Base-by-base conservation (phyloP, 345 rosid species). In the Nephelium lappaceum region DNA sequence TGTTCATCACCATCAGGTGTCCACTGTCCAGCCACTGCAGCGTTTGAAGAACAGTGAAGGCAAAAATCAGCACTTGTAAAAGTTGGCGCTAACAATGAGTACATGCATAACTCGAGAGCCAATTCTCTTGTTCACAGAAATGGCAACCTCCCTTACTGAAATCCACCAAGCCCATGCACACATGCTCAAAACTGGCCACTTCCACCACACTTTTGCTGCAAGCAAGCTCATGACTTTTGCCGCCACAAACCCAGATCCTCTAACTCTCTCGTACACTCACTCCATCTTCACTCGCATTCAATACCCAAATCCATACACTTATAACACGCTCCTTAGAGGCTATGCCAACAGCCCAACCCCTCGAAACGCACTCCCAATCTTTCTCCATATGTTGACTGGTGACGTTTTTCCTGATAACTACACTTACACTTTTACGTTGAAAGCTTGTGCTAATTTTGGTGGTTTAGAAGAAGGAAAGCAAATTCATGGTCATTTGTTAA, bases 81-180 rank as follows among this genome's bases (percentile, higher is more conserved):
- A 36, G 3, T 31, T 8, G 66, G 11, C 55, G 51, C 19, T 5
- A 73, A 72, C 72, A 38, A 87, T 85, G 86, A 82, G 72, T 79
- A 71, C 64, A 62, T 43, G 82, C 73, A 51, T 69, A 6, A 68
- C 62, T 49, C 78, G 78, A 47, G 7, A 69, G 21, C 76, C 79
- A 21, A 81, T 88, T 72, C 69, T 74, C n/a, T 61, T 82, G 41
- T 71, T 81, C 70, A 69, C 83, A 55, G 85, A 81, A 70, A 79
- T 21, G 75, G 81, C 87, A 0, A 77, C 78, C 65, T 86, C 88
- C 80, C 66, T 85, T 11, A 61, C 75, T 0, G 77, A 88, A 79
- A 81, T 88, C 81, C 84, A 80, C 2, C 89, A 86, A 82, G 82
- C 82, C 60, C 89, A 83, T 73, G 89, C 87, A 57, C 80, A 83